Evolutionary conservation across 2,329 filamentous ascomycete genomes (phyloP).

Genomic region (Aspergillus unguis): DNA sequence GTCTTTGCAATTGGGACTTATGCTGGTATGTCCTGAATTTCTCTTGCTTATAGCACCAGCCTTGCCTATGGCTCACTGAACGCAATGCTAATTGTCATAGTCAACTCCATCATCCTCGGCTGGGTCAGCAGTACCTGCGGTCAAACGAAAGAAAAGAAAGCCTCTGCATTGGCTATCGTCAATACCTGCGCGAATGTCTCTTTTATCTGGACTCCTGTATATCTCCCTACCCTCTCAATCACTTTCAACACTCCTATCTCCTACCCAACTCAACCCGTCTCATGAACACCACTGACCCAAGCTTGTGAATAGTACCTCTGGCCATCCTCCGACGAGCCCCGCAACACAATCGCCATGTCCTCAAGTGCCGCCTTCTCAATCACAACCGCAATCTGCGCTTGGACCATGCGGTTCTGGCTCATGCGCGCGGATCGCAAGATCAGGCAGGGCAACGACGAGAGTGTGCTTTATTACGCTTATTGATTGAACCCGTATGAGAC

Average conservation of each 20-base stretch:
- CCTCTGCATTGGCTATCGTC: constrained; percentile 41
- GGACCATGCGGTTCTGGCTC: constrained; percentile 18
- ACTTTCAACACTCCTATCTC: background rate
- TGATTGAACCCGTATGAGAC: background rate
- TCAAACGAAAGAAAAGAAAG: constrained; percentile 45
- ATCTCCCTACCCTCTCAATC: background rate
- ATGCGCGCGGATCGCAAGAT: constrained; percentile 19
- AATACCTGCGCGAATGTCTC: constrained; percentile 41
- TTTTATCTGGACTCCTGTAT: constrained; percentile 36
- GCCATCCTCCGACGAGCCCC: constrained; percentile 23
- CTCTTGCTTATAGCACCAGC: background rate
- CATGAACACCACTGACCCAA: no score
- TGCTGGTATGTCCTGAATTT: constrained; percentile 11
- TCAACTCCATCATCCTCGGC: constrained; percentile 44
- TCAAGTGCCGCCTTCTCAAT: constrained; percentile 18
- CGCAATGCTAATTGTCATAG: constrained; percentile 2
- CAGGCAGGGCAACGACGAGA: constrained; percentile 17
- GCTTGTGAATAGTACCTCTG: constrained; percentile 30
- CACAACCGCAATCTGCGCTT: constrained; percentile 15
- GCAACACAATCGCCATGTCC: constrained; percentile 20
- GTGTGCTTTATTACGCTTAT: constrained; percentile 18
- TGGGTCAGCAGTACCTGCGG: constrained; percentile 42
- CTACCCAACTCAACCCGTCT: background rate
- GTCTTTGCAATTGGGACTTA: constrained; percentile 33
- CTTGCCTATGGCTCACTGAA: background rate